These are phyloP conservation scores for Amanita fuliginea DNA, from an alignment of 768 basidiomycete species.

Conservation along the genomic window DNA sequence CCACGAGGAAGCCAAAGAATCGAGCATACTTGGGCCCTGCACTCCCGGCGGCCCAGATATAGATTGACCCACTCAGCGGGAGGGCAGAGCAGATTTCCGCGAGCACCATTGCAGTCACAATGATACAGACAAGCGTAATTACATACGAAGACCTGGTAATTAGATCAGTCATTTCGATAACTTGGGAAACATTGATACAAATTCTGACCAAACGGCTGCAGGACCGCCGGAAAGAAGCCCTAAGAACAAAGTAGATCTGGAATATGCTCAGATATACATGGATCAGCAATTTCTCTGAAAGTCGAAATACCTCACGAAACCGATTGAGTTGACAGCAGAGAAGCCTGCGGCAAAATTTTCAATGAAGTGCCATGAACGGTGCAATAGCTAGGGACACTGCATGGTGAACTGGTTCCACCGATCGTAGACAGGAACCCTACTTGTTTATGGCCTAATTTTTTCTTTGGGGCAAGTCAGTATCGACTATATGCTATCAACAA, in stretches of 20 bases:
- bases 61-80: slow-evolving; percentile 83
- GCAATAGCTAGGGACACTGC: slow-evolving; percentile 49
- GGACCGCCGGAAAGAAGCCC: slow-evolving; percentile 82
- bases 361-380: slow-evolving; percentile 73
- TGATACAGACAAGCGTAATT: slow-evolving; percentile 78
- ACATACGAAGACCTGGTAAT: slow-evolving; percentile 70
- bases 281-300: slow-evolving; percentile 3
- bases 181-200: slow-evolving; percentile 7
- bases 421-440: slow-evolving; percentile 25
- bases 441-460: slow-evolving; percentile 71
- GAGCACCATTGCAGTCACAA: slow-evolving; percentile 75
- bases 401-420: neutral
- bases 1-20: slow-evolving; percentile 82
- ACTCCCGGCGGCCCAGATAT: slow-evolving; percentile 91
- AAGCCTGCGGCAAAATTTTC: slow-evolving; percentile 88
- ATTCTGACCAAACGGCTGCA: slow-evolving; percentile 64
- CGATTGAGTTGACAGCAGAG: slow-evolving; percentile 30
- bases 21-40: slow-evolving; percentile 81
- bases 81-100: slow-evolving; percentile 89
- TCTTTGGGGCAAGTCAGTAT: slow-evolving; percentile 49
- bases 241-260: slow-evolving; percentile 66
- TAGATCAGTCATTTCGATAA: neutral
- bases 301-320: neutral
- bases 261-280: neutral
- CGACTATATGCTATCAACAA: slow-evolving; percentile 23